Evolutionary conservation across 75 land plant species (phyloP), one percentile per base, ranked within the genome.

Genomic region (Ceratopteris richardii): DNA sequence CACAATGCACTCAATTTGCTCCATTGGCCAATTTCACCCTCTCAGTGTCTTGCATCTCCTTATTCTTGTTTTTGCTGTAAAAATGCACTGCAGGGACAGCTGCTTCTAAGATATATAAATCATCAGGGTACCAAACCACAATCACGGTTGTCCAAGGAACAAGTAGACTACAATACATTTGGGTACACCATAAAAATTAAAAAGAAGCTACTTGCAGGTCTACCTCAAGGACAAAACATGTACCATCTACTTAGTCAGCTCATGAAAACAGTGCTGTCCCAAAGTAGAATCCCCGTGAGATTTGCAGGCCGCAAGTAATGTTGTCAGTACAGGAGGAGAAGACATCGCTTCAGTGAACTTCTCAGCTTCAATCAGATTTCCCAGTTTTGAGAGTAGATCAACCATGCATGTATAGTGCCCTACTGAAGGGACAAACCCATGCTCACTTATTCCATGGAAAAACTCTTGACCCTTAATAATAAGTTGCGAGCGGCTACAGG

Each of bases 371-470:
- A 2, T 0, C 1, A 73, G 42, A 51, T 20, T 36, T 51, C 84
- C 84, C 7, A 54, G 47, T 52, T 79, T 53, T n/a, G 72, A 69
- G 16, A 81, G 68, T 18, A 81, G 80, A 56, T 81, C 84, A 29
- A 81, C 61, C 69, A 76, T 63, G 58, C 84, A 81, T n/a, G 67
- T 64, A 41, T 62, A 69, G 43, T 81, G 84, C 62, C 72, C 72
- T 21, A 54, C 19, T 31, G 52, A 53, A 23, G 75, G 75, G 7
- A 50, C 16, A 17, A 72, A 58, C 0, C 58, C 59, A 26, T 59
- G 29, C 18, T 65, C 25, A 17, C 14, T 27, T 68, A 72, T 65
- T 25, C 16, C 18, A 0, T 51, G 1, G 42, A 72, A 72, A 16
- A 71, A 51, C 52, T 55, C 62, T 56, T 60, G 61, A 12, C 82